These are phyloP conservation scores for Dovyalis caffra DNA, from an alignment of 345 rosid species.

Conservation along the genomic window DNA sequence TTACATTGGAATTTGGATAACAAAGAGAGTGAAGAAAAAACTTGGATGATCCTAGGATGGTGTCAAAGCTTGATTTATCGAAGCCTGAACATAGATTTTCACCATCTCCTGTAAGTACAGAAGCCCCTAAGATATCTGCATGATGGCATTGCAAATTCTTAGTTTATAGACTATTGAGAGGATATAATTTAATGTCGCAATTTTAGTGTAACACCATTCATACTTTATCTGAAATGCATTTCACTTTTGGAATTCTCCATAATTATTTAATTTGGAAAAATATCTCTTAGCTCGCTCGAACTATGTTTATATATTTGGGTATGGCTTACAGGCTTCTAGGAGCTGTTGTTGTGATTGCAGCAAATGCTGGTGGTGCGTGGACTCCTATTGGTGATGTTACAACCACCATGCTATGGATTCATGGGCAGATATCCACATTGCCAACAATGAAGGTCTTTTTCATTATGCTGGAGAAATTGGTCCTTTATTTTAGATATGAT, in stretches of 20 bases:
- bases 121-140: no score
- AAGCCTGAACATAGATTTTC: not conserved
- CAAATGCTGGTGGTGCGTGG: conserved; percentile 98
- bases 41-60: not conserved
- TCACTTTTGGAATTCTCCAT: not conserved
- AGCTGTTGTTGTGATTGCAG: conserved; percentile 93
- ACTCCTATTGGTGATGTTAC: conserved; percentile 99
- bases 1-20: not conserved
- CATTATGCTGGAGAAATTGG: conserved; percentile 7
- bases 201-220: no score
- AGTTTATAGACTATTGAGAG: not conserved
- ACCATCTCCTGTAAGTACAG: not conserved
- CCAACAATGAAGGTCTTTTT: conserved; percentile 76
- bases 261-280: not conserved
- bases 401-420: conserved; percentile 98
- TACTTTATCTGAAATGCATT: not conserved
- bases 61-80: not conserved
- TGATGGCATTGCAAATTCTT: not conserved
- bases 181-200: not conserved
- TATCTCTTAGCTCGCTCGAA: not conserved
- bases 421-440: conserved; percentile 86
- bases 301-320: conserved; percentile 1
- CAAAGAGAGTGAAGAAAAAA: not conserved
- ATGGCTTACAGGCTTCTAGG: conserved; percentile 72
- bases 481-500: not conserved